Percentiles rank a stretch among this genome's conserved stretches.
Evolutionary conservation across 2,329 filamentous ascomycete genomes (phyloP).

Genomic region (Xylaria sp.): DNA sequence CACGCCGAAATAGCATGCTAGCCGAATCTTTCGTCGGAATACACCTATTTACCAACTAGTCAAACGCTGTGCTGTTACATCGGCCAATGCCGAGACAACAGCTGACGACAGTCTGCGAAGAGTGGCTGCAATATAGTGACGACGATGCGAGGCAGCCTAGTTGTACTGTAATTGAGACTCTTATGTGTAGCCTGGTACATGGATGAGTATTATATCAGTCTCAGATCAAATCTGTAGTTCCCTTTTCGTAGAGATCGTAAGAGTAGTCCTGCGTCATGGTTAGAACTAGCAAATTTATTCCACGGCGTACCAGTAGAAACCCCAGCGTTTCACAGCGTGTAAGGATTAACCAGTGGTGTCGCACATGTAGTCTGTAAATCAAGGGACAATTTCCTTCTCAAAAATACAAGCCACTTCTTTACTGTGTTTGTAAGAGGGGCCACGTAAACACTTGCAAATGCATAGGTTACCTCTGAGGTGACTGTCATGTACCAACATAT

Average conservation of each 20-base stretch:
- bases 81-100: neutral
- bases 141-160: neutral
- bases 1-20: no score
- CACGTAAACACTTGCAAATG: slow-evolving; percentile 9
- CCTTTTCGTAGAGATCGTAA: neutral
- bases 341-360: neutral
- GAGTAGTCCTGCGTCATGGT: neutral
- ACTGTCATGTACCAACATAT: neutral
- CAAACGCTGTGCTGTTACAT: neutral
- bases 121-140: no score
- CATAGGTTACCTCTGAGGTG: neutral
- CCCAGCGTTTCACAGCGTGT: neutral
- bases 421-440: neutral
- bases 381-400: neutral
- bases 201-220: neutral
- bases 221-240: neutral
- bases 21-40: neutral
- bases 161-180: neutral
- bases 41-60: neutral
- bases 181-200: neutral
- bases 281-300: neutral
- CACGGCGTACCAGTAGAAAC: neutral
- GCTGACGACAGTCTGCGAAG: neutral
- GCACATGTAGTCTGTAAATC: neutral
- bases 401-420: neutral